Evolutionary conservation across 2,329 filamentous ascomycete genomes (phyloP).

Genomic region (Aureobasidium sp.): DNA sequence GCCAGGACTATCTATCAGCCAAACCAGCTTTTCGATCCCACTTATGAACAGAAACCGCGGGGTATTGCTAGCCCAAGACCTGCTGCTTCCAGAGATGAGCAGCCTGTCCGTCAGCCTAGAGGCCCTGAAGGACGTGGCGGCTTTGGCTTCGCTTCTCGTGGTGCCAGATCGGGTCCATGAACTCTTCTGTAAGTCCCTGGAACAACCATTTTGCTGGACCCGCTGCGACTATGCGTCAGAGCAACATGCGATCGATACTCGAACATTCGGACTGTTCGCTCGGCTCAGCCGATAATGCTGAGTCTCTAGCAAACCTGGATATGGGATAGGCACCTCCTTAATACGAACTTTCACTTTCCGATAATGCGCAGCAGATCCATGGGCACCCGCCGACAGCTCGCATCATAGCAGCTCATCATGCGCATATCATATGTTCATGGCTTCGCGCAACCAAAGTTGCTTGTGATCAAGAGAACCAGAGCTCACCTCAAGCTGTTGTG

Average conservation of each 20-base stretch:
- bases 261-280: background rate
- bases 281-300: background rate
- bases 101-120: slow-evolving; percentile 65
- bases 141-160: slow-evolving; percentile 58
- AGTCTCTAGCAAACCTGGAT: background rate
- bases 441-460: background rate
- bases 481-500: background rate
- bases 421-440: too few relatives aligned
- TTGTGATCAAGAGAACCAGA: background rate
- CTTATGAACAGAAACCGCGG: slow-evolving; percentile 58
- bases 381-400: background rate
- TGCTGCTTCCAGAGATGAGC: slow-evolving; percentile 53
- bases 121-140: slow-evolving; percentile 77
- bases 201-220: background rate
- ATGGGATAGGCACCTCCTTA: background rate
- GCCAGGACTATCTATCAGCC: slow-evolving; percentile 28
- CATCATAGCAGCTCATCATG: background rate
- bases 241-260: background rate
- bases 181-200: too few relatives aligned
- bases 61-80: slow-evolving; percentile 36
- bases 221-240: background rate
- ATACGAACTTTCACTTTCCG: too few relatives aligned
- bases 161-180: background rate
- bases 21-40: slow-evolving; percentile 69
- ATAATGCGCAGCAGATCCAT: background rate